Evolutionary conservation across 768 basidiomycete genomes (phyloP).

Genomic region (Amanita subjunquillea): DNA sequence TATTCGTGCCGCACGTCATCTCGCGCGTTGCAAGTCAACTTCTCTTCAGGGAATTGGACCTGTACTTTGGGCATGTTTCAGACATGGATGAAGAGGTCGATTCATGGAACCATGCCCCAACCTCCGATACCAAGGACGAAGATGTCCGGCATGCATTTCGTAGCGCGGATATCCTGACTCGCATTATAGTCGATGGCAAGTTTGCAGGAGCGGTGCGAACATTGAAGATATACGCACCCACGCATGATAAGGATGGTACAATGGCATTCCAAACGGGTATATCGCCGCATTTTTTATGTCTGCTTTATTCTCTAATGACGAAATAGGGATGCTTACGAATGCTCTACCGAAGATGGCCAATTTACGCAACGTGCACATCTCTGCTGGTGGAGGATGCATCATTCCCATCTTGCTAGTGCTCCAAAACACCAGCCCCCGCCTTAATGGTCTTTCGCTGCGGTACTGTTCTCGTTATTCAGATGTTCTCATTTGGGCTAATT

Average conservation of each 20-base stretch:
- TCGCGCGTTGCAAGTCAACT: conserved; percentile 62
- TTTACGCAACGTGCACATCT: conserved; percentile 49
- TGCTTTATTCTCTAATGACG: neutral
- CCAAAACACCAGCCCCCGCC: conserved; percentile 37
- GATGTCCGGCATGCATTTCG: conserved; percentile 49
- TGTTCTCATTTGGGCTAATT: neutral
- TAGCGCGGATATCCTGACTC: conserved; percentile 61
- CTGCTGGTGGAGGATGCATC: conserved; percentile 45
- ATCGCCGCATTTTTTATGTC: conserved; percentile 5
- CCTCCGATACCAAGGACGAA: conserved; percentile 18
- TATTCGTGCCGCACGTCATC: conserved; percentile 54
- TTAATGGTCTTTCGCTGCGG: conserved; percentile 49
- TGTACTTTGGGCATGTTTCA: conserved; percentile 40
- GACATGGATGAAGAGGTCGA: conserved; percentile 10
- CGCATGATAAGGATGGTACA: conserved; percentile 34
- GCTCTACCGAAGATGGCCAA: conserved; percentile 54
- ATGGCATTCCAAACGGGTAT: conserved; percentile 59
- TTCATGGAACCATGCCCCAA: conserved; percentile 9
- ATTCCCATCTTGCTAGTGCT: conserved; percentile 41
- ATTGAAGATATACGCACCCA: conserved; percentile 47
- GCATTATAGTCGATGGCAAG: conserved; percentile 47
- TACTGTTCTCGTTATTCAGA: conserved; percentile 15
- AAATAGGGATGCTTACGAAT: conserved; percentile 56
- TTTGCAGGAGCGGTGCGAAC: conserved; percentile 52
- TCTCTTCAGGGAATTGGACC: conserved; percentile 52